Base-by-base conservation (phyloP, 2,329 filamentous ascomycete genomes). In the Fusarium annulatum region DNA sequence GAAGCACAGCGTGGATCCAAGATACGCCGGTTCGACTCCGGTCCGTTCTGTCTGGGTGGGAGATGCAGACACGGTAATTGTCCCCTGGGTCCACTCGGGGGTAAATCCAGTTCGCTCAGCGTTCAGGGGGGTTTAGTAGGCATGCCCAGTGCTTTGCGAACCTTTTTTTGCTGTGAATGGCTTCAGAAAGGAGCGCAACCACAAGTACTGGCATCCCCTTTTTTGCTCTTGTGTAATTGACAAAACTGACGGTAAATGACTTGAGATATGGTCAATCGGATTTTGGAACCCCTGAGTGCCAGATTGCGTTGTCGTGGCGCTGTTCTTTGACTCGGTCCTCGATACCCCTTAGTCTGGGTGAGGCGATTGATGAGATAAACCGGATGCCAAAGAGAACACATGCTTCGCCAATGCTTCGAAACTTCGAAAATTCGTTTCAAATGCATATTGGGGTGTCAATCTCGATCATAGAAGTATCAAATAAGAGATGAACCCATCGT, bases 41-140 rank as follows among this genome's bases (percentile, higher is more conserved):
- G 23, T 2, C 19, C 46, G 39, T 8, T 28, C 11, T 39, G 34
- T 23, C 36, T 56, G 63, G 28, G 36, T 56, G 63, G 59, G 63
- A 57, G 41, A 11, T 56, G 36, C 63, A 64, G 41, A 45, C 18
- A n/a, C 30, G 26, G 18, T 26, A n/a, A 41, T 67, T 68, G 38
- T 34, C 26, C 48, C 36, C 43, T 51, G 63, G 14, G 55, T 7
- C 33, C 19, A 61, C 65, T 42, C 42, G 12, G 56, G 9, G 63
- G 63, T 39, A 16, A 55, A 61, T 39, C 65, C 26, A 18, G 46
- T 68, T 67, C 62, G 39, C 23, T 53, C 45, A 26, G 33, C 55
- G 45, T 61, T 67, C 53, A n/a, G 38, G 65, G 64, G 39, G 63
- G 55, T 61, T 51, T 68, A 68, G 63, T 68, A 68, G 65, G 63